Base-by-base conservation (phyloP, 169 alveolate species). In the Hammondia hammondi region DNA sequence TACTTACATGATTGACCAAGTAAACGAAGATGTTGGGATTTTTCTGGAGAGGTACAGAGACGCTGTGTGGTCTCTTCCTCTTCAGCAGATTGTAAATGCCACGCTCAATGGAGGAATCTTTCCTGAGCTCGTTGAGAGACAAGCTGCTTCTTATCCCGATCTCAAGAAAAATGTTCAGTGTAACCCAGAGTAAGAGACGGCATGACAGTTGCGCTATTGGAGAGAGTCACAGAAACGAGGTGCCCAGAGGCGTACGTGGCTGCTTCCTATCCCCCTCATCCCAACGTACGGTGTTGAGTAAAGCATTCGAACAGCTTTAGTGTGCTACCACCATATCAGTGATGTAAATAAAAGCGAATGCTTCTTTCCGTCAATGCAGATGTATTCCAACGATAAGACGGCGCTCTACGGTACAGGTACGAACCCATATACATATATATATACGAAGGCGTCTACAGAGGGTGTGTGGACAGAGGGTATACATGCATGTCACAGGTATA, bases 1-100 rank as follows among this genome's bases (percentile, higher is more conserved):
- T 5, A 91, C 94, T 24, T n/a, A 27, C 84, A 72, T 92, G 32
- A 39, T 61, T 39, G 88, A 91, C 81, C 88, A 35, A 29, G 32
- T 91, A 9, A 72, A 61, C 52, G 73, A 43, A 29, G 70, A 81
- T 37, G 61, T 91, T 27, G 72, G 84, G 1, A 39, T 37, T 29
- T 56, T 39, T 39, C 67, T 91, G 9, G 57, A 73, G 32, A 35
- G 88, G 21, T 61, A 91, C 94, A 73, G 67, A 39, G 90, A 73
- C 29, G 94, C 94, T 43, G 91, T 56, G n/a, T 91, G 94, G 94
- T 91, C 94, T 0, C 91, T 91, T 27, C 94, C 94, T 12, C 84
- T 91, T 21, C 81, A 81, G 84, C 72, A 91, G 35, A 77, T 91
- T 32, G 94, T 91, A 9, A 91, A 91, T 48, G 94, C 92, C 52